Conservation (phyloP, 139 green algal species). For the Auxenochlorella pyrenoidosa region DNA sequence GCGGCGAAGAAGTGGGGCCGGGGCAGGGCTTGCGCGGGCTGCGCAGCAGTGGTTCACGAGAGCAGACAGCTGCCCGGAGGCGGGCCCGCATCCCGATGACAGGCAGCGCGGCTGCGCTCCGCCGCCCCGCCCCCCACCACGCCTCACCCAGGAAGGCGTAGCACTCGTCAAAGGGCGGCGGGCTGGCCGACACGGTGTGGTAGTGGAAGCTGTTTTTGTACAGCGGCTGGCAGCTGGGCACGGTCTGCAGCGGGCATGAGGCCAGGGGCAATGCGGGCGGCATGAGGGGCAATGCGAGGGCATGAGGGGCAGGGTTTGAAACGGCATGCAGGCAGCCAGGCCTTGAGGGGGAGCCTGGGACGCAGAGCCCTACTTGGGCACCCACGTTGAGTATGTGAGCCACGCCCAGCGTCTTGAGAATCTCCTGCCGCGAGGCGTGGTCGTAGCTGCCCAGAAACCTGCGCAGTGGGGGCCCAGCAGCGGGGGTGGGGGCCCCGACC, state of each 20-base stretch:
- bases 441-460: slow-evolving; percentile 91
- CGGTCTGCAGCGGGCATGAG: slow-evolving; percentile 69
- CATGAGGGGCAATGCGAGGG: not conserved
- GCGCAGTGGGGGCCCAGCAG: too few species aligned
- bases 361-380: too few species aligned
- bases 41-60: too few species aligned
- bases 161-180: slow-evolving; percentile 79
- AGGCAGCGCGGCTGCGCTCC: too few species aligned
- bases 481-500: too few species aligned
- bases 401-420: slow-evolving; percentile 87
- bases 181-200: slow-evolving; percentile 66
- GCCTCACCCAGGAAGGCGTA: slow-evolving; percentile 73
- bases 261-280: too few species aligned
- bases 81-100: too few species aligned
- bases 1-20: too few species aligned
- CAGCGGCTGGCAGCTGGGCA: slow-evolving; percentile 82
- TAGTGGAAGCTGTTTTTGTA: slow-evolving; percentile 95
- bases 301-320: not conserved
- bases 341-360: too few species aligned
- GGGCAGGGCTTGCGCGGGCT: too few species aligned
- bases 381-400: slow-evolving; percentile 90
- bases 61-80: too few species aligned
- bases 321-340: not conserved
- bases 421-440: slow-evolving; percentile 84
- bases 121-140: not conserved